Base-by-base conservation (phyloP, 805 yeast genomes). In the Saccharomycopsis fodiens region DNA sequence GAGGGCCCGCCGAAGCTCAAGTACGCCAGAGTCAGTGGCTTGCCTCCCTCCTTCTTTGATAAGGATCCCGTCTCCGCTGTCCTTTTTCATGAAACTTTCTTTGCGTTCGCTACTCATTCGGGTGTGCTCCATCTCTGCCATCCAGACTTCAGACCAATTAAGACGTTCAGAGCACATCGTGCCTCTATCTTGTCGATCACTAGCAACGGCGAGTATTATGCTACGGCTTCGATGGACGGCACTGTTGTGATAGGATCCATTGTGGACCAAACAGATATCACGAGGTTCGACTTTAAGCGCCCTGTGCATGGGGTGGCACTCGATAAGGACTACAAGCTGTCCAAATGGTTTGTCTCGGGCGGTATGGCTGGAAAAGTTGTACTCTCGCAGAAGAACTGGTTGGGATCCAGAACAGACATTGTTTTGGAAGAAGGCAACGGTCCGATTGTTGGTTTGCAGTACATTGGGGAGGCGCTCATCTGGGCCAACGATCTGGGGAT, bases 221-320 rank as follows among this genome's bases (percentile, higher is more conserved):
- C 93, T 0, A 80, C 95, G 0, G 96, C 89, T 0, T 87, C 97
- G 0, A 81, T 91, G 68, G 98, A 93, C 59, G 98, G 98, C 0
- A 84, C 95, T 0, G 83, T 91, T 0, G 87, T 87, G 1, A 74
- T 87, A 3, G 93, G 96, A 0, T 74, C 88, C 2, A 65, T 85
- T 1, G 48, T 52, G 1, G 84, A 82, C 51, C 76, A 75, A 16
- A 64, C 68, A 3, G 93, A 83, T 54, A 76, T 83, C 2, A 68
- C 73, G 0, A 88, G 87, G 2, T 82, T 76, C 54, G 95, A 89
- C 61, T 85, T 88, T 61, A 82, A 83, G 55, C 68, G 97, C 23
- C 97, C 97, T 0, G 74, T 93, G 0, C 94, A 88, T 58, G 79
- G 95, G 0, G 94, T 91, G 2, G 85, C 87, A 0, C 61, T 93